Conservation (phyloP, 768 basidiomycete genomes). For the Agrocybe chaxingu region DNA sequence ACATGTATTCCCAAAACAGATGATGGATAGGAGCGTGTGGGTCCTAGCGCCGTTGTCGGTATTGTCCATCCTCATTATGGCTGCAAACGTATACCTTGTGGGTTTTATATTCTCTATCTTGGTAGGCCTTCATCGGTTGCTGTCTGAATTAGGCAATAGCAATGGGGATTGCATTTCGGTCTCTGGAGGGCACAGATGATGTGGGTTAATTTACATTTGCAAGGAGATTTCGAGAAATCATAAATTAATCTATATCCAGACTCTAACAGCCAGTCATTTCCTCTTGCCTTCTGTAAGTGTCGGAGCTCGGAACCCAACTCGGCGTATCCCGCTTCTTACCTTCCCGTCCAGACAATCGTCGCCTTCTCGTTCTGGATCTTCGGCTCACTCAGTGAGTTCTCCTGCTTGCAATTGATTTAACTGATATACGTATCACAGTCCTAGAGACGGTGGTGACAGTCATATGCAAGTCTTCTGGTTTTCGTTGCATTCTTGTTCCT, state of each 20-base stretch:
- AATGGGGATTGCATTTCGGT: constrained; percentile 25
- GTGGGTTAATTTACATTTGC: constrained; percentile 11
- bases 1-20: constrained; percentile 22
- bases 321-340: neutral
- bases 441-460: constrained; percentile 37
- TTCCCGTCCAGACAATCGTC: constrained; percentile 29
- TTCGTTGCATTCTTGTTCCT: neutral
- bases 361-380: constrained; percentile 46
- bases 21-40: constrained; percentile 36
- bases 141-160: constrained; percentile 21
- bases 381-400: constrained; percentile 34
- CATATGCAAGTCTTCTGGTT: constrained; percentile 26
- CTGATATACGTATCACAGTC: constrained; percentile 19
- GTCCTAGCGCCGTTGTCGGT: constrained; percentile 30
- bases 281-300: constrained; percentile 26
- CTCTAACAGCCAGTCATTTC: constrained; percentile 22
- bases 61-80: constrained; percentile 29
- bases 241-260: constrained; percentile 10
- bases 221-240: no score
- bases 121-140: neutral
- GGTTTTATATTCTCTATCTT: neutral
- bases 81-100: constrained; percentile 40
- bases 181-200: constrained; percentile 20
- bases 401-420: neutral
- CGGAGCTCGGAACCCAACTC: neutral